A percentile compares a stretch with the other conserved stretches of the same genome.
phyloP scores from a whole-genome alignment of 371 early-diverging fungal genomes.

The Blakeslea trispora region DNA sequence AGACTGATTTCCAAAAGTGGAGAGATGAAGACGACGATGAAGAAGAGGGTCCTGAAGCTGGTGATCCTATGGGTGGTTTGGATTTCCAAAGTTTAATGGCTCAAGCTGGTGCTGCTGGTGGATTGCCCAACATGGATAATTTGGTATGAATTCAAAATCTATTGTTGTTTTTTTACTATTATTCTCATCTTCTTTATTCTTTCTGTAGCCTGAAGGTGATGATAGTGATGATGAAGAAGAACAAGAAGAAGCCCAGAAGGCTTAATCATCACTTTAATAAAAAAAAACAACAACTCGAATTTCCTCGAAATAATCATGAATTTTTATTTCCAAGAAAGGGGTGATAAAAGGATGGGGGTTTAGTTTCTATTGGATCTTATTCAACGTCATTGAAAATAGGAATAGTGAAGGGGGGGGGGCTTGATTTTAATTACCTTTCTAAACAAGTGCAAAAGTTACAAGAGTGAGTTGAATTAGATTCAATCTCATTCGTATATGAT shows the following conservation, averaged over 20 bases:
- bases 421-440: no score
- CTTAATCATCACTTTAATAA: constrained; percentile 61
- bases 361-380: no score
- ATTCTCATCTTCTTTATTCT: neutral
- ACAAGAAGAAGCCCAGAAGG: constrained; percentile 15
- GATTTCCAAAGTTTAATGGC: constrained; percentile 46
- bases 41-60: constrained; percentile 52
- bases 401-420: no score
- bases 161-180: constrained; percentile 8
- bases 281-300: constrained; percentile 74
- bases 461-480: no score
- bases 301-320: no score
- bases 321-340: no score
- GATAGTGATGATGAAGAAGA: constrained; percentile 32
- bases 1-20: constrained; percentile 92
- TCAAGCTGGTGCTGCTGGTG: constrained; percentile 42
- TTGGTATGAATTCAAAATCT: constrained; percentile 25
- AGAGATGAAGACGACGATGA: constrained; percentile 94
- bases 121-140: constrained; percentile 53
- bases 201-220: constrained; percentile 41
- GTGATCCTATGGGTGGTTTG: constrained; percentile 53
- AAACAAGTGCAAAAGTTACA: no score
- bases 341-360: no score
- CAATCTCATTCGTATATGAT: no score
- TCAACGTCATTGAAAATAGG: no score